Percentiles rank a stretch among this genome's conserved stretches.
Evolutionary conservation across 441 rosid species (phyloP).

Genomic region (Viola pubescens): DNA sequence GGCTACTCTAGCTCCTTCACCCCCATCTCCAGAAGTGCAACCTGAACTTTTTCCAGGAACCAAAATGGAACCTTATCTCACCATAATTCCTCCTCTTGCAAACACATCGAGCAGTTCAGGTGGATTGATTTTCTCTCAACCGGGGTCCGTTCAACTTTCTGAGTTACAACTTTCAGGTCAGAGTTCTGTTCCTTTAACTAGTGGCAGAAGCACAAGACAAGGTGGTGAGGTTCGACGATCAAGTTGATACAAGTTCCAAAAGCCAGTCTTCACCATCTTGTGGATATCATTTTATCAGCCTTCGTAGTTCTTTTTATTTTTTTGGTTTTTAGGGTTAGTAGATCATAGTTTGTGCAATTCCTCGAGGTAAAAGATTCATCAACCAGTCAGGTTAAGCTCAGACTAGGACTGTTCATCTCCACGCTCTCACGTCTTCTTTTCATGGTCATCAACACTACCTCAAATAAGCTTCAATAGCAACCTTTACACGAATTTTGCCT

Average conservation of each 20-base stretch:
- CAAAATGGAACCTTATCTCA: constrained; percentile 49
- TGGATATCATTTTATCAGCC: constrained; percentile 19
- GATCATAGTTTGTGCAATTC: constrained; percentile 31
- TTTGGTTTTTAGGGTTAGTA: constrained; percentile 21
- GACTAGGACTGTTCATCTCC: constrained; percentile 14
- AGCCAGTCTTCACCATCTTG: constrained; percentile 16
- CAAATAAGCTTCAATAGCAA: constrained; percentile 28
- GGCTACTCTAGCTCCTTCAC: constrained; percentile 51
- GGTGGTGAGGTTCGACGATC: constrained; percentile 61
- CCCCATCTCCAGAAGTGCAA: constrained; percentile 43
- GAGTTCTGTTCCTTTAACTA: constrained; percentile 54
- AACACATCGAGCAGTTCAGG: constrained; percentile 63
- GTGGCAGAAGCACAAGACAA: constrained; percentile 61
- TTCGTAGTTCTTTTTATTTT: constrained; percentile 20
- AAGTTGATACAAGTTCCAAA: constrained; percentile 30
- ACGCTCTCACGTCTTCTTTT: constrained; percentile 3
- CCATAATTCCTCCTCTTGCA: constrained; percentile 54
- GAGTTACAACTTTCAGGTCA: constrained; percentile 70
- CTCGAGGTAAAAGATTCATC: constrained; percentile 16
- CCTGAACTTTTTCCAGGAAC: constrained; percentile 52
- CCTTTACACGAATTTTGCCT: constrained; percentile 11
- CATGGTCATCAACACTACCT: background rate
- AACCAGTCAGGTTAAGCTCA: constrained; percentile 25
- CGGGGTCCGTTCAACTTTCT: constrained; percentile 51
- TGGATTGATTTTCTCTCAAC: constrained; percentile 69